These are phyloP conservation scores for Trichoderma hamatum DNA, from an alignment of 2,329 filamentous ascomycete genomes.

Conservation along the genomic window DNA sequence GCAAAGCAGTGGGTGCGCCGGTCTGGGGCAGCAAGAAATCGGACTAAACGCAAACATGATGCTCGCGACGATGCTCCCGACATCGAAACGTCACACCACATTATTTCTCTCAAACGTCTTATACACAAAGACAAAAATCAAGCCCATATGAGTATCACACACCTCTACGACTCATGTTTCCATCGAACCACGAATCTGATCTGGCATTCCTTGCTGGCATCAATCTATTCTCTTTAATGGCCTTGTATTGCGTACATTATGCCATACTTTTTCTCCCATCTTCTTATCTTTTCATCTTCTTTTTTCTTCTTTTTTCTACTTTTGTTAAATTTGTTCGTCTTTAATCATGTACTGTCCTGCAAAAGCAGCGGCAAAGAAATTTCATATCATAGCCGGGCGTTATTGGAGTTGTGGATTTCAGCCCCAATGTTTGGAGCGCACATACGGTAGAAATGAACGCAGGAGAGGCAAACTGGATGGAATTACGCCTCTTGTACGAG, in stretches of 20 bases:
- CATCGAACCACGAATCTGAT: neutral
- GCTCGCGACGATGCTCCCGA: neutral
- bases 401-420: constrained; percentile 33
- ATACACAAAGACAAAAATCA: neutral
- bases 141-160: neutral
- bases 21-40: constrained; percentile 53
- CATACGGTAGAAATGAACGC: neutral
- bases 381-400: constrained; percentile 38
- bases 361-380: constrained; percentile 31
- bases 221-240: neutral
- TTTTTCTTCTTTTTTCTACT: constrained; percentile 12
- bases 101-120: neutral
- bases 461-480: constrained; percentile 10
- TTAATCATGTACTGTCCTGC: constrained; percentile 25
- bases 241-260: neutral
- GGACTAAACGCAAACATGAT: constrained; percentile 1
- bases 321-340: constrained; percentile 24
- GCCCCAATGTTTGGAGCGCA: constrained; percentile 16
- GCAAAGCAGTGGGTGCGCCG: constrained; percentile 61
- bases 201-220: neutral
- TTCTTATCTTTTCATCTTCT: neutral
- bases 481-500: constrained; percentile 4
- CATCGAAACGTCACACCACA: constrained; percentile 4
- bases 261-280: neutral
- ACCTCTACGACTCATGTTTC: neutral